Evolutionary conservation across 306 rosid species (phyloP).

Genomic region (Canavalia gladiata): DNA sequence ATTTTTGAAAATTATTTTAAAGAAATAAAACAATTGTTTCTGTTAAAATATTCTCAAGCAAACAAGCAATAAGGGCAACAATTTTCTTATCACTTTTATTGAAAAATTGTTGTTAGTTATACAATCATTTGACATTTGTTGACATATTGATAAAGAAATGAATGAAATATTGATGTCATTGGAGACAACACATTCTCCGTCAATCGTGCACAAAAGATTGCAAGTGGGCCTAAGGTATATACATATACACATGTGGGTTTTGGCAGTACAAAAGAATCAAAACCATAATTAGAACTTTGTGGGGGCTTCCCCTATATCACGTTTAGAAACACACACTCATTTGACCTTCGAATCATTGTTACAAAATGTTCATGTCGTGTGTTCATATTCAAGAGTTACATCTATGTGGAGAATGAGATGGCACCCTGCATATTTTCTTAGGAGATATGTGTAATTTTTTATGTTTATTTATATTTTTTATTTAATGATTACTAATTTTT

Average conservation of each 20-base stretch:
- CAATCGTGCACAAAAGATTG: constrained; percentile 45
- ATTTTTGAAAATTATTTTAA: no score
- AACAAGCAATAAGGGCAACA: no score
- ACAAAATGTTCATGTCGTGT: not conserved
- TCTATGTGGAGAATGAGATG: no score
- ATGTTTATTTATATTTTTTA: no score
- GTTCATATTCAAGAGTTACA: no score
- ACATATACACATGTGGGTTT: not conserved
- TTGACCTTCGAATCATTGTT: not conserved
- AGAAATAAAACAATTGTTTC: no score
- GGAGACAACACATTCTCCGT: constrained; percentile 36
- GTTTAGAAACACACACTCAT: constrained; percentile 31
- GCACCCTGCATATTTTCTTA: no score
- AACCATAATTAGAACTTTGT: not conserved
- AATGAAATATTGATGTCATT: not conserved
- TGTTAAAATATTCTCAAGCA: no score
- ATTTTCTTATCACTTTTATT: no score
- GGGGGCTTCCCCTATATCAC: constrained; percentile 22
- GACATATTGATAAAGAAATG: not conserved
- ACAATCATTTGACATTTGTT: not conserved
- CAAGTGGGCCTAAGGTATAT: not conserved
- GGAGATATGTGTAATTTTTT: no score
- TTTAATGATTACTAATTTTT: no score
- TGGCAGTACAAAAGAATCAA: not conserved
- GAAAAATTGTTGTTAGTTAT: not conserved